Conservation (phyloP, 768 basidiomycete genomes). For the Hirschioporus abietinus region DNA sequence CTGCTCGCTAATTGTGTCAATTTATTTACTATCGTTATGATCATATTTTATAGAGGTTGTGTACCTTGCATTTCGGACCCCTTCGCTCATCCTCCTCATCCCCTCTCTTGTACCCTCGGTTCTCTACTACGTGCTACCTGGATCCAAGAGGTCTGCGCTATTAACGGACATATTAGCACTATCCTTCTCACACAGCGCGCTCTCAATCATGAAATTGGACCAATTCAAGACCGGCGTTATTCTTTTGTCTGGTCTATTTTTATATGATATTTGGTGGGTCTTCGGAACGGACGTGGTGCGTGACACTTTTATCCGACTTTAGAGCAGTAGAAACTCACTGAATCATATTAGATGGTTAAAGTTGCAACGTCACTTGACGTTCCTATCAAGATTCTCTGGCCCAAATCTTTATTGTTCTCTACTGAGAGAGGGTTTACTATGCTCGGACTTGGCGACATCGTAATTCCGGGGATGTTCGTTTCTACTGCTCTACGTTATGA, state of each 20-base stretch:
- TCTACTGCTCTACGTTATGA: constrained; percentile 88
- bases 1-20: constrained; percentile 15
- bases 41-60: constrained; percentile 25
- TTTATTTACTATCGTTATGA: constrained; percentile 23
- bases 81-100: constrained; percentile 51
- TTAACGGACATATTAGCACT: constrained; percentile 72
- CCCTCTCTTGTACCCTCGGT: constrained; percentile 60
- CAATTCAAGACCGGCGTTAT: constrained; percentile 84
- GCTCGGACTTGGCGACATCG: constrained; percentile 90
- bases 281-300: constrained; percentile 83
- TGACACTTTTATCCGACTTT: constrained; percentile 10
- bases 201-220: constrained; percentile 78
- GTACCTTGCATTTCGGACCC: constrained; percentile 48
- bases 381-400: constrained; percentile 91
- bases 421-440: constrained; percentile 66
- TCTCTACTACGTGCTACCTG: constrained; percentile 48
- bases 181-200: constrained; percentile 76
- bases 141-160: constrained; percentile 53
- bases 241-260: constrained; percentile 76
- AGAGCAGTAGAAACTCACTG: background rate
- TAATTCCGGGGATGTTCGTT: constrained; percentile 64
- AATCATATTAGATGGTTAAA: constrained; percentile 68
- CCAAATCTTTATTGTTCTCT: constrained; percentile 54
- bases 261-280: constrained; percentile 96
- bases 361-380: constrained; percentile 88